A percentile compares a stretch with the other conserved stretches of the same genome.
Evolutionary conservation across 805 yeast species (phyloP).

Genomic region (Ogataea ramenticola): DNA sequence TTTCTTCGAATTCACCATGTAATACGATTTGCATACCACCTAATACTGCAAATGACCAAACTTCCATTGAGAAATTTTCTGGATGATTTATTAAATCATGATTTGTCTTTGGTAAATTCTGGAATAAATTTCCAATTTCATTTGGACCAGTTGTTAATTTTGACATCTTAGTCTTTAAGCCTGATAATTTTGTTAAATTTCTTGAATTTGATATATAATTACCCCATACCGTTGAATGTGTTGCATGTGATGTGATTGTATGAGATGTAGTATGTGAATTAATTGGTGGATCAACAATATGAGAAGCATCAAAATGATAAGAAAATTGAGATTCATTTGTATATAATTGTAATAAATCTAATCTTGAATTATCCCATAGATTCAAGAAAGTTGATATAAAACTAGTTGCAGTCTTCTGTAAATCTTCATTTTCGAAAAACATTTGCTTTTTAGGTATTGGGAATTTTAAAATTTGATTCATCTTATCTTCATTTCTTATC

Average conservation of each 20-base stretch:
- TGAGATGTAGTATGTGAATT: slow-evolving; percentile 3
- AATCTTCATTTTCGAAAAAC: slow-evolving; percentile 74
- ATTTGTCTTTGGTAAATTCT: slow-evolving; percentile 66
- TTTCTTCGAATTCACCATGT: slow-evolving; percentile 83
- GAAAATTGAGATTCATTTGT: slow-evolving; percentile 84
- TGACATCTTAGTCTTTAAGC: slow-evolving; percentile 44
- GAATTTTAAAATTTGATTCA: slow-evolving; percentile 42
- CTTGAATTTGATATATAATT: slow-evolving; percentile 69
- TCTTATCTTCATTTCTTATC: slow-evolving; percentile 65
- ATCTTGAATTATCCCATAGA: slow-evolving; percentile 76
- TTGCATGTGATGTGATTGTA: slow-evolving; percentile 9
- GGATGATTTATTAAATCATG: slow-evolving; percentile 66
- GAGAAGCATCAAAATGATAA: slow-evolving; percentile 62
- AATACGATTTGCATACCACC: slow-evolving; percentile 71
- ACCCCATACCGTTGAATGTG: slow-evolving; percentile 39
- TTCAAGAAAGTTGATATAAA: slow-evolving; percentile 71
- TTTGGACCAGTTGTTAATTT: slow-evolving; percentile 66
- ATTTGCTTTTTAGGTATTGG: slow-evolving; percentile 53
- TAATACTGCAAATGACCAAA: slow-evolving; percentile 62
- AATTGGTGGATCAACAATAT: slow-evolving; percentile 22
- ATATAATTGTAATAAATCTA: slow-evolving; percentile 64
- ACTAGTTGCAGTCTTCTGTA: slow-evolving; percentile 65
- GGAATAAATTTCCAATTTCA: slow-evolving; percentile 53
- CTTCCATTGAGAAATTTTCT: slow-evolving; percentile 65
- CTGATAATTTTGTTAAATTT: slow-evolving; percentile 59